A percentile compares a stretch with the other conserved stretches of the same genome.
These are phyloP conservation scores for Agapanthus africanus DNA, from an alignment of 106 monocot genomes.

Conservation along the genomic window DNA sequence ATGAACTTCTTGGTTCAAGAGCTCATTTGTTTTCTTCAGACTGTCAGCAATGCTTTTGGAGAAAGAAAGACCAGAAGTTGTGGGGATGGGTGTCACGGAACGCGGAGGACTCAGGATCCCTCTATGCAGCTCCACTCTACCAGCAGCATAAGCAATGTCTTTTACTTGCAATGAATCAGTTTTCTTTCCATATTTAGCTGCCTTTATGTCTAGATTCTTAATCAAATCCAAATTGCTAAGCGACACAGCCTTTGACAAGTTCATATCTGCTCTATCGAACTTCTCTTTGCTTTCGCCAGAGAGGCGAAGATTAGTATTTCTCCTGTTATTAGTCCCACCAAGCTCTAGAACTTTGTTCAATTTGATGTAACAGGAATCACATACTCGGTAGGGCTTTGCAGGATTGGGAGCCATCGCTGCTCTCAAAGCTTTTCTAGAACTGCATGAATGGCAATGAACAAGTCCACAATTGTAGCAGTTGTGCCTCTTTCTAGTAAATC, in stretches of 20 bases:
- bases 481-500: conserved; percentile 81
- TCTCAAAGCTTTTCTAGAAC: conserved; percentile 53
- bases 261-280: conserved; percentile 47
- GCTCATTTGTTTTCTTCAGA: conserved; percentile 73
- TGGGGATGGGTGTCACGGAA: conserved; percentile 53
- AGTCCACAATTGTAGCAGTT: conserved; percentile 89
- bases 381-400: conserved; percentile 64
- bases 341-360: conserved; percentile 38
- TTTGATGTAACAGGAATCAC: conserved; percentile 69
- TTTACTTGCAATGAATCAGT: conserved; percentile 50
- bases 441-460: conserved; percentile 80
- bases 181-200: conserved; percentile 69
- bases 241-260: conserved; percentile 20
- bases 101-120: conserved; percentile 52
- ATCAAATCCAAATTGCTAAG: conserved; percentile 63
- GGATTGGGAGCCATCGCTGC: conserved; percentile 69
- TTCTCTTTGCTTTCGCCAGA: conserved; percentile 59
- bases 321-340: conserved; percentile 30
- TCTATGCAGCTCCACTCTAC: conserved; percentile 30
- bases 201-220: conserved; percentile 69
- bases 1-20: conserved; percentile 76
- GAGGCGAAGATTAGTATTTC: conserved; percentile 30
- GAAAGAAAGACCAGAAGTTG: conserved; percentile 52
- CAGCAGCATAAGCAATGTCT: conserved; percentile 45
- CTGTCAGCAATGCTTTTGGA: conserved; percentile 54